phyloP scores from a whole-genome alignment of 495 filamentous ascomycete species.

The Cercophora scortea region DNA sequence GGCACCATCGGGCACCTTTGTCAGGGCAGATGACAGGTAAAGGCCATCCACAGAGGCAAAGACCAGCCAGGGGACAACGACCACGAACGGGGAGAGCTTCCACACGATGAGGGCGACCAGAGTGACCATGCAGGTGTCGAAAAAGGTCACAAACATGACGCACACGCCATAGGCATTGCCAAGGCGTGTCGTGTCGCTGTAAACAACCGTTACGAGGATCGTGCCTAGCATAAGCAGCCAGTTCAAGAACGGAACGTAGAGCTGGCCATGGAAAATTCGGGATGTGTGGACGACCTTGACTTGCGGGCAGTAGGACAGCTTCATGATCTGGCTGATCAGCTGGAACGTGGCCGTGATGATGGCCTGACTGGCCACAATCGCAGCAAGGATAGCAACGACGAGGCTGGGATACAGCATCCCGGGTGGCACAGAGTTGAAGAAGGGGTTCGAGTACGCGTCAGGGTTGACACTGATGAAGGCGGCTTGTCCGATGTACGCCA shows the following conservation, averaged over 20 bases:
- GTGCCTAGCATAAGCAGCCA: constrained; percentile 71
- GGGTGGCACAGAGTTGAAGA: constrained; percentile 59
- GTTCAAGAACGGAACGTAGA: constrained; percentile 66
- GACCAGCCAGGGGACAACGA: constrained; percentile 52
- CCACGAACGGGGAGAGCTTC: constrained; percentile 48
- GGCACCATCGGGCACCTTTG: constrained; percentile 62
- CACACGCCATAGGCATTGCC: constrained; percentile 51
- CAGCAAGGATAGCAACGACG: constrained; percentile 58
- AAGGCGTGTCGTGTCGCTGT: constrained; percentile 54
- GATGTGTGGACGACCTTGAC: constrained; percentile 63
- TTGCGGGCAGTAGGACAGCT: constrained; percentile 66
- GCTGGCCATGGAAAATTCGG: constrained; percentile 56
- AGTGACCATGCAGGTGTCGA: constrained; percentile 62
- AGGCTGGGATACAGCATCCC: constrained; percentile 60
- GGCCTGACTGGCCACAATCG: constrained; percentile 69
- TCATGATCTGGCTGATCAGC: constrained; percentile 66
- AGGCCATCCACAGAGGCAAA: constrained; percentile 56
- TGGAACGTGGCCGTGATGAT: constrained; percentile 68
- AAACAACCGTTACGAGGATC: constrained; percentile 63
- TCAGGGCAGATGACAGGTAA: constrained; percentile 58
- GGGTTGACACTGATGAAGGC: constrained; percentile 58
- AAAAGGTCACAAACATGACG: constrained; percentile 68
- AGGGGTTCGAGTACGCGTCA: constrained; percentile 59
- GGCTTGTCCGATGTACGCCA: constrained; percentile 69
- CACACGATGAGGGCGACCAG: constrained; percentile 62